Base-by-base conservation (phyloP, 768 basidiomycete species). In the Suillus paluster region DNA sequence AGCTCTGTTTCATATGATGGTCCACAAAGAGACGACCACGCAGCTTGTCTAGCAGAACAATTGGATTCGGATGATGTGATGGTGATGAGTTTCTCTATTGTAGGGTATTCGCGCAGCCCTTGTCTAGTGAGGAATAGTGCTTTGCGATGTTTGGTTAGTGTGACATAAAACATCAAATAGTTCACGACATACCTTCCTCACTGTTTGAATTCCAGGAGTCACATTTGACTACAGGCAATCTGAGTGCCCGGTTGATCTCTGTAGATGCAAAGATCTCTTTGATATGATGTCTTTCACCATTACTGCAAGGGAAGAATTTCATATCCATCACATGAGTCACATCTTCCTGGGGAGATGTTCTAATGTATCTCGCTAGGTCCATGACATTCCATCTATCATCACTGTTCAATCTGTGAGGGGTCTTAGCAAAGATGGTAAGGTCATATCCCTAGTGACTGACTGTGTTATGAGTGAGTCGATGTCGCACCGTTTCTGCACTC, bases 1-100 rank as follows among this genome's bases (percentile, higher is more conserved):
- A 55, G 23, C 3, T 3, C 2, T 55, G 36, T 2, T 39, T 55
- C 54, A 19, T 55, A 39, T 0, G 3, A 0, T 11, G 36, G 54
- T 25, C 54, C 54, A 5, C 54, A 55, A 11, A 55, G 23, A 75
- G 93, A 97, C 44, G 84, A 83, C 44, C 96, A 77, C 0, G 93
- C 93, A 19, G 76, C 72, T 8, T 77, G 66, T 15, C 84, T 85
- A 38, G 82, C 71, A 67, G 80, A 1, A 5, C 74, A 58, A 66
- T 89, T 80, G 17, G 38, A 23, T 0, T 17, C 6, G 10, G 21
- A 54, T 3, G 54, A 55, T 8, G 54, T 38, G 6, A 55, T 55
- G 7, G 4, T 9, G 23, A 55, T 55, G 17, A 55, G 54, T 12
- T 55, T 5, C 0, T 55, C 54, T 25, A 55, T 55, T 12, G 54